phyloP scores from a whole-genome alignment of 805 yeast species.

The Nakazawaea wickerhamii region DNA sequence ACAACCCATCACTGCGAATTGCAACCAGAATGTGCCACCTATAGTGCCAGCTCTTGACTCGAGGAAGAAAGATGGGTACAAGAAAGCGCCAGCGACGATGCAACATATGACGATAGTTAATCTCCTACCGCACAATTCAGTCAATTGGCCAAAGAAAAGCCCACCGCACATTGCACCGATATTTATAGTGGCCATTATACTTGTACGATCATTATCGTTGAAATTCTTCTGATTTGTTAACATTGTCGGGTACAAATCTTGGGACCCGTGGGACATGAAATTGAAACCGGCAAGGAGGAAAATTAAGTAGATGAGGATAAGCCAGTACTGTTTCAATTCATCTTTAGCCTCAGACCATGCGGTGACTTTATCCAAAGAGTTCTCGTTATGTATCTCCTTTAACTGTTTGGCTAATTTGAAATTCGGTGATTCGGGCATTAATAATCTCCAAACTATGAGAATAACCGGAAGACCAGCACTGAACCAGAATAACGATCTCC shows the following conservation, averaged over 20 bases:
- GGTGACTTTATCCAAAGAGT: too few species aligned
- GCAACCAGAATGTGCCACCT: constrained; percentile 60
- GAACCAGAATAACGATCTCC: constrained; percentile 76
- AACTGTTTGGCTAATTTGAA: constrained; percentile 31
- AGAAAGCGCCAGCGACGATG: constrained; percentile 50
- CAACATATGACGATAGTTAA: constrained; percentile 46
- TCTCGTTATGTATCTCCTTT: constrained; percentile 19
- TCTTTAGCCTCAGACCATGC: constrained; percentile 23
- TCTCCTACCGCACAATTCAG: constrained; percentile 58
- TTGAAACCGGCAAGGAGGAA: constrained; percentile 65
- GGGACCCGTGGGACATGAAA: constrained; percentile 70
- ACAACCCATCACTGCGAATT: constrained; percentile 63
- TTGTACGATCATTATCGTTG: constrained; percentile 43
- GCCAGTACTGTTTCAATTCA: constrained; percentile 51
- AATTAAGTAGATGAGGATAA: constrained; percentile 50
- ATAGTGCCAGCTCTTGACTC: constrained; percentile 33
- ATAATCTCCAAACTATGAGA: constrained; percentile 51
- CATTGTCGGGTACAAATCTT: constrained; percentile 66
- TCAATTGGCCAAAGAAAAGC: constrained; percentile 48
- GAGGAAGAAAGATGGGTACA: constrained; percentile 57
- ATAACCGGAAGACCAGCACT: constrained; percentile 61
- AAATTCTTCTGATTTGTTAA: constrained; percentile 46
- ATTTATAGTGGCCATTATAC: constrained; percentile 58
- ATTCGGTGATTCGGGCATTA: constrained; percentile 56
- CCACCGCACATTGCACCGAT: constrained; percentile 69